phyloP scores from a whole-genome alignment of 2,329 filamentous ascomycete genomes.

The Alternaria gaisen region DNA sequence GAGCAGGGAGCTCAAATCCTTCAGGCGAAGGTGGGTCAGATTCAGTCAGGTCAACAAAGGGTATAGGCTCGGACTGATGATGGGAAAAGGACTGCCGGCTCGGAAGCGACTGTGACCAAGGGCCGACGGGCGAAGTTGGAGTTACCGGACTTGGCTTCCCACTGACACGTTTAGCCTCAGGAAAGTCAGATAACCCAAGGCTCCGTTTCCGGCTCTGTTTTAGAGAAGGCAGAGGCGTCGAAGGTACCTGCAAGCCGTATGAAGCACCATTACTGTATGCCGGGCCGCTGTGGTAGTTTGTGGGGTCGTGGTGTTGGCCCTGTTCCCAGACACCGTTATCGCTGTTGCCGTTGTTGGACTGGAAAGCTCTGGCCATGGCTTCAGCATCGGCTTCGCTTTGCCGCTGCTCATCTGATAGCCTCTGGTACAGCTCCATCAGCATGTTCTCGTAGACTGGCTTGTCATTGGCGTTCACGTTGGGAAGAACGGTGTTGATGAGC shows the following conservation, averaged over 20 bases:
- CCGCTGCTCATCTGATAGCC: neutral
- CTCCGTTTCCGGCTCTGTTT: slow-evolving; percentile 37
- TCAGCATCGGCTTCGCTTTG: neutral
- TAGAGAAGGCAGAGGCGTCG: slow-evolving; percentile 7
- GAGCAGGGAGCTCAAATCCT: neutral
- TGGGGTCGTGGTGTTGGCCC: neutral
- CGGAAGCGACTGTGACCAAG: slow-evolving; percentile 14
- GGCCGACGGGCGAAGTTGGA: slow-evolving; percentile 28
- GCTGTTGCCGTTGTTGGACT: neutral
- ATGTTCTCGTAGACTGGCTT: slow-evolving; percentile 10
- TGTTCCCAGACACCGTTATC: neutral
- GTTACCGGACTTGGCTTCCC: slow-evolving; percentile 32
- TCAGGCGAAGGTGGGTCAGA: slow-evolving; percentile 30
- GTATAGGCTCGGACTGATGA: neutral
- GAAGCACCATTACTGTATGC: slow-evolving; percentile 1
- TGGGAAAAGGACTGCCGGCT: slow-evolving; percentile 6
- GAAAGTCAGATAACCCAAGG: slow-evolving; percentile 25
- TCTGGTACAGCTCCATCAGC: slow-evolving; percentile 6
- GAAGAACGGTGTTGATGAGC: slow-evolving; percentile 10
- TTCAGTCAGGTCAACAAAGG: slow-evolving; percentile 32
- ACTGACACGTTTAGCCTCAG: slow-evolving; percentile 40
- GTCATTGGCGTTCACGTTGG: neutral
- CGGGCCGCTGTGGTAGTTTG: neutral
- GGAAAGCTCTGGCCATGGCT: neutral
- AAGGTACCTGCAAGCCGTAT: slow-evolving; percentile 6